These are phyloP conservation scores for Posidonia oceanica DNA, from an alignment of 116 monocot species.

Conservation along the genomic window DNA sequence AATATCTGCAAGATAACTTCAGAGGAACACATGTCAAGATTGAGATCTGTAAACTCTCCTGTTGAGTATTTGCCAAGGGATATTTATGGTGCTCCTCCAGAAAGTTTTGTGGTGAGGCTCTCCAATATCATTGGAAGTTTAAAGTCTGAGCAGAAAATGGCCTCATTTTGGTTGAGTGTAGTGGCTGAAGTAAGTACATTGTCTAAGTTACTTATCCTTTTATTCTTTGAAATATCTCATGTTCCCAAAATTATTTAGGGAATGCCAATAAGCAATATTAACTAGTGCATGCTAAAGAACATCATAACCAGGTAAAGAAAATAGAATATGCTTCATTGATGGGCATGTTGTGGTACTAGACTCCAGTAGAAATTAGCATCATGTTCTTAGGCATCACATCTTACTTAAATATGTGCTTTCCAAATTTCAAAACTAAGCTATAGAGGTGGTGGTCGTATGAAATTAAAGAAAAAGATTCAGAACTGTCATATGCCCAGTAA, in stretches of 20 bases:
- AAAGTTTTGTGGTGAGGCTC: constrained; percentile 55
- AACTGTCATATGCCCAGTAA: not conserved
- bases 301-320: not conserved
- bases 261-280: not conserved
- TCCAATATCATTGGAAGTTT: constrained; percentile 45
- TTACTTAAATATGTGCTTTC: too few relatives aligned
- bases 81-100: constrained; percentile 67
- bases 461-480: too few relatives aligned
- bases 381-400: too few relatives aligned
- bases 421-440: too few relatives aligned
- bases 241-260: not conserved
- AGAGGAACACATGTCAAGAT: constrained; percentile 29
- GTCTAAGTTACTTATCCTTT: not conserved
- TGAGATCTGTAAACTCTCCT: constrained; percentile 9
- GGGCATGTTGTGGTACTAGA: not conserved
- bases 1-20: constrained; percentile 44
- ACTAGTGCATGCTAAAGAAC: too few relatives aligned
- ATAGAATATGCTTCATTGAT: not conserved
- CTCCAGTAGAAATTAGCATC: too few relatives aligned
- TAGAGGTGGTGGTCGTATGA: too few relatives aligned
- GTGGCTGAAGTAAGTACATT: constrained; percentile 42
- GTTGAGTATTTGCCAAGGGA: constrained; percentile 23
- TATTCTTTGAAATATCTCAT: not conserved
- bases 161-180: constrained; percentile 50
- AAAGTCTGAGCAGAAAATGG: constrained; percentile 61